Base-by-base conservation (phyloP, 495 filamentous ascomycete species). In the Neurospora discreta region DNA sequence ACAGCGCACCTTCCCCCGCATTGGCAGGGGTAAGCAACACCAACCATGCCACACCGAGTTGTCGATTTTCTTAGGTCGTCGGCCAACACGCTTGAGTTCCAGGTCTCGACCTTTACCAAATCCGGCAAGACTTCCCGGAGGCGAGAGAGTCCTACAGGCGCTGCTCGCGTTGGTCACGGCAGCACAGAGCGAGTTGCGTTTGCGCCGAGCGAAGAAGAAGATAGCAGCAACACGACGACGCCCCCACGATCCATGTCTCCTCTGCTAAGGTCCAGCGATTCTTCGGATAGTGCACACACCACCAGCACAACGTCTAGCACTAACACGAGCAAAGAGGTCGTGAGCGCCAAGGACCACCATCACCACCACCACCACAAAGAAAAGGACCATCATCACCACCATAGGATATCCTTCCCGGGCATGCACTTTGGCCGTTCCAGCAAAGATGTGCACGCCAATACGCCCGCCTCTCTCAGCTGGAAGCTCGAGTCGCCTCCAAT, bases 401-500 rank as follows among this genome's bases (percentile, higher is more conserved):
- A 87, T 74, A 77, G 85, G 13, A 74, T 87, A 6, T 85, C 84
- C 23, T 83, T 87, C 30, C 80, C 81, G 1, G 74, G 79, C 68
- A 79, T 86, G 72, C 82, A 82, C 74, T 82, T 86, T 72, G 84
- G 81, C 39, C 83, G 83, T 38, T 79, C 82, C 3, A 79, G 77
- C 70, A 85, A 83, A 73, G 82, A 87, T n/a, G 72, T 73, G 69
- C 75, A 81, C 60, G 72, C 75, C 44, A 77, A 78, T 70, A 71
- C 79, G 44, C 75, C 77, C 68, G 88, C 88, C n/a, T 89, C 87
- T 68, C 79, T 97, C 69, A 87, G 90, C 33, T 89, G 95, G 81
- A 84, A 89, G 42, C 91, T 98, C 71, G 95, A 99, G 82, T 97
- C 93, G 3, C 93, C 95, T 0, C 95, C 95, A 1, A 83, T 95